Base-by-base conservation (phyloP, 768 basidiomycete genomes). In the Tremella fuciformis region DNA sequence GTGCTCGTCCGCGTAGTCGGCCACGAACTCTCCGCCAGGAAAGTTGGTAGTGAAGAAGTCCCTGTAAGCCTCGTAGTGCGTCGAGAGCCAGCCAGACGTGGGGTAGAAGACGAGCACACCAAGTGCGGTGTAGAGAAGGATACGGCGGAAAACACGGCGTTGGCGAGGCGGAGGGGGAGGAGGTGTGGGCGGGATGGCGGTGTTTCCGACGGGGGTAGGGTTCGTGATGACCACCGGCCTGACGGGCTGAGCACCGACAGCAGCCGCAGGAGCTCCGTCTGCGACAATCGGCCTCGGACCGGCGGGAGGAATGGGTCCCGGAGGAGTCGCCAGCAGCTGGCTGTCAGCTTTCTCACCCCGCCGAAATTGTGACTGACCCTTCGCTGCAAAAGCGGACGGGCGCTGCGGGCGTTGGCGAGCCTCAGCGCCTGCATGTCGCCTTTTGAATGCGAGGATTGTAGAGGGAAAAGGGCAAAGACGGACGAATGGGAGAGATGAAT, bases 11-110 rank as follows among this genome's bases (percentile, higher is more conserved):
- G 87, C 88, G 70, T 85, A 91, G 58, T 92, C 87, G 40, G 93
- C 80, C 76, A 93, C 81, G 16, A 83, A 72, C 62, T 86, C 83
- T 25, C 86, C 91, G 39, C 89, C 81, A 1, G 93, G 93, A 54
- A 92, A 84, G 42, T 83, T 81, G 66, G 86, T 84, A 56, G 85
- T 82, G 81, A 96, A 96, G 74, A 94, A 82, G 64, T 93, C 88
- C 72, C 88, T 85, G 80, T 93, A 96, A 1, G 80, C 76, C 65
- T 86, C 86, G 76, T 83, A 85, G 68, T 87, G 83, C 79, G 88
- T 87, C 19, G 89, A 84, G 58, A 85, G 79, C 76, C 88, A 87
- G 8, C 86, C 83, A 77, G 90, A 90, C 51, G 86, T 84, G 58
- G 86, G 79, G 81, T 92, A 94, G 80, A 91, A 91, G 16, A 85